Conservation (phyloP, 805 yeast genomes). For the Wickerhamiella qilinensis region DNA sequence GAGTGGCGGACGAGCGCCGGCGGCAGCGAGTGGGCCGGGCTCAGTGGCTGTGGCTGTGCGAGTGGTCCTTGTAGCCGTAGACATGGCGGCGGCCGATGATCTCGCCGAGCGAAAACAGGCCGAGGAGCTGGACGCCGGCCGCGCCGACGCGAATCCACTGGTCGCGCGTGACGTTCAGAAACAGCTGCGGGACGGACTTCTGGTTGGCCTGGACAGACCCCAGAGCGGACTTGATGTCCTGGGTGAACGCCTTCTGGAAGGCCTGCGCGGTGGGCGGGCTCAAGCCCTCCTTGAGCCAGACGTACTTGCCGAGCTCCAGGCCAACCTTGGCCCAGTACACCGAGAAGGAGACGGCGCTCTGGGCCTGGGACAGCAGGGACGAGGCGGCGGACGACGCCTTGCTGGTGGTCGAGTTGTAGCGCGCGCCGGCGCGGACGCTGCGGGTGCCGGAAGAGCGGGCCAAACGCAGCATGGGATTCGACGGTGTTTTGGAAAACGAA, state of each 20-base stretch:
- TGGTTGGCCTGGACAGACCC: constrained; percentile 45
- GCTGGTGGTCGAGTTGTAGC: constrained; percentile 23
- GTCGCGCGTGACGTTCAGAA: constrained; percentile 30
- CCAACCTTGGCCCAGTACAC: constrained; percentile 65
- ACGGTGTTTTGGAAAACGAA: no score
- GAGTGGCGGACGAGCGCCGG: no score
- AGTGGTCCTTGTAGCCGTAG: constrained; percentile 47
- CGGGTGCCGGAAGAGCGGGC: constrained; percentile 1
- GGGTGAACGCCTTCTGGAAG: constrained; percentile 57
- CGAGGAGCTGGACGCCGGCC: constrained; percentile 68
- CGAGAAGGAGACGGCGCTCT: constrained; percentile 33
- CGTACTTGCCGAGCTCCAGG: constrained; percentile 52
- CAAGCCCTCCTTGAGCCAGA: constrained; percentile 81
- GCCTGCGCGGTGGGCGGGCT: constrained; percentile 76
- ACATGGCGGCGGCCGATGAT: constrained; percentile 88
- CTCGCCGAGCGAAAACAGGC: constrained; percentile 90
- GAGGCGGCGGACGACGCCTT: constrained; percentile 18
- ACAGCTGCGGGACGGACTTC: background rate
- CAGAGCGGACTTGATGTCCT: constrained; percentile 23
- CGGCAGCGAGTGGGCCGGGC: no score
- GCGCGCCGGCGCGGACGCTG: constrained; percentile 3
- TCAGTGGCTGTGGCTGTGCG: background rate
- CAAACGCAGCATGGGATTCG: constrained; percentile 10
- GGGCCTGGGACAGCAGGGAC: constrained; percentile 24
- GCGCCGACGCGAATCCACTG: constrained; percentile 52